These are phyloP conservation scores for Stagonosporopsis chrysanthemi DNA, from an alignment of 2,329 filamentous ascomycete genomes.

Conservation along the genomic window DNA sequence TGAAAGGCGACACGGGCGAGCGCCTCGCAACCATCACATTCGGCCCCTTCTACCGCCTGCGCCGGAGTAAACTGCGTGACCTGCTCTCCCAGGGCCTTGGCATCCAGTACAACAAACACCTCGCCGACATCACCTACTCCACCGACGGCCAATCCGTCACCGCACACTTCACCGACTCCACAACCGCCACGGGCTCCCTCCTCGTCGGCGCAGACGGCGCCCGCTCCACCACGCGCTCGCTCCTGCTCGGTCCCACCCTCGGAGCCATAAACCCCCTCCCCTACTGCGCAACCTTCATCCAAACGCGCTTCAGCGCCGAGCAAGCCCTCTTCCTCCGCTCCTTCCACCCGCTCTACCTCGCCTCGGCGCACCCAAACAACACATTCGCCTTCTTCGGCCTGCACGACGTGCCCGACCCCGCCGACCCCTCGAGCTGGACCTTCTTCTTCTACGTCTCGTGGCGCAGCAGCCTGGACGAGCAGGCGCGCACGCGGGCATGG, in stretches of 20 bases:
- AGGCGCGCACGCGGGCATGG: constrained; percentile 49
- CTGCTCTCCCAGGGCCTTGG: constrained; percentile 41
- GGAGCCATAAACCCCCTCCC: constrained; percentile 51
- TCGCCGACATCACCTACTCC: constrained; percentile 47
- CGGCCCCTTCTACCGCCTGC: constrained; percentile 47
- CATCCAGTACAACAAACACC: constrained; percentile 50
- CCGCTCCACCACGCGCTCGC: constrained; percentile 39
- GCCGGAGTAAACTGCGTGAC: constrained; percentile 44
- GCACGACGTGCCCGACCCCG: constrained; percentile 50
- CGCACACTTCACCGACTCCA: constrained; percentile 47
- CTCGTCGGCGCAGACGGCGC: constrained; percentile 50
- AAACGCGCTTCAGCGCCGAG: constrained; percentile 52
- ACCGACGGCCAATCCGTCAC: constrained; percentile 43
- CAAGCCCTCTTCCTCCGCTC: constrained; percentile 54
- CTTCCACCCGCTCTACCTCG: constrained; percentile 56
- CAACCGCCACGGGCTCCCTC: constrained; percentile 38
- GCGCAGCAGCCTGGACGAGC: constrained; percentile 50
- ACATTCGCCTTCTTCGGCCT: constrained; percentile 57
- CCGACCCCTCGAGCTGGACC: constrained; percentile 53
- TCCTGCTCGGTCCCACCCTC: constrained; percentile 38
- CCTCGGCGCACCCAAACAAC: constrained; percentile 54
- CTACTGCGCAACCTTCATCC: constrained; percentile 56
- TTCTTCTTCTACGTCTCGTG: constrained; percentile 61
- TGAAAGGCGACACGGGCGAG: constrained; percentile 48
- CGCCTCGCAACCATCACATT: constrained; percentile 43